phyloP scores from a whole-genome alignment of 345 rosid species.

The Salix viminalis region DNA sequence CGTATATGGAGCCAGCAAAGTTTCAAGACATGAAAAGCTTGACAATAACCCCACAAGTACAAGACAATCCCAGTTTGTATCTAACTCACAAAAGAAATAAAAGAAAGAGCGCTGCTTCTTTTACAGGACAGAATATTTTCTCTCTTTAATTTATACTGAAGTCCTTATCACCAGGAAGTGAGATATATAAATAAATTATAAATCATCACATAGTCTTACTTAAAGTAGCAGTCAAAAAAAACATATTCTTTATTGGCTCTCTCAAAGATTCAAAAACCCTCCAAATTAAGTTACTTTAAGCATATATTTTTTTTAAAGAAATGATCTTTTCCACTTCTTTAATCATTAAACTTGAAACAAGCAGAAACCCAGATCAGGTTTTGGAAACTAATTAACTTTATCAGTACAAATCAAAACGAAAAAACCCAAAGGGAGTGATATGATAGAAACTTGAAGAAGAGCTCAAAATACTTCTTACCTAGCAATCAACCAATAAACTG shows the following conservation, averaged over 20 bases:
- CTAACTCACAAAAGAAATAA: not conserved
- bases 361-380: slow-evolving; percentile 19
- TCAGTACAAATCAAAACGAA: not conserved
- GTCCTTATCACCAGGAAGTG: slow-evolving; percentile 23
- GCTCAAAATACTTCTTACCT: slow-evolving; percentile 3
- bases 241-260: slow-evolving; percentile 24
- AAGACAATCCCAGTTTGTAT: slow-evolving; percentile 20
- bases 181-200: not conserved
- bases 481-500: not conserved
- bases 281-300: slow-evolving; percentile 24
- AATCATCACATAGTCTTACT: not conserved
- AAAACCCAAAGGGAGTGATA: not conserved
- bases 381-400: slow-evolving; percentile 1
- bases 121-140: slow-evolving; percentile 3
- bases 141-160: slow-evolving; percentile 7
- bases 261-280: slow-evolving; percentile 19
- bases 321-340: slow-evolving; percentile 17
- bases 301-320: not conserved
- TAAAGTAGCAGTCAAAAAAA: slow-evolving; percentile 26
- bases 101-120: slow-evolving; percentile 12
- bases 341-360: slow-evolving; percentile 24
- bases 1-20: slow-evolving; percentile 20
- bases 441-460: not conserved
- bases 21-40: slow-evolving; percentile 23
- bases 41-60: slow-evolving; percentile 9